phyloP scores from a whole-genome alignment of 768 basidiomycete species.

The button mushroom (Agaricus bisporus) region DNA sequence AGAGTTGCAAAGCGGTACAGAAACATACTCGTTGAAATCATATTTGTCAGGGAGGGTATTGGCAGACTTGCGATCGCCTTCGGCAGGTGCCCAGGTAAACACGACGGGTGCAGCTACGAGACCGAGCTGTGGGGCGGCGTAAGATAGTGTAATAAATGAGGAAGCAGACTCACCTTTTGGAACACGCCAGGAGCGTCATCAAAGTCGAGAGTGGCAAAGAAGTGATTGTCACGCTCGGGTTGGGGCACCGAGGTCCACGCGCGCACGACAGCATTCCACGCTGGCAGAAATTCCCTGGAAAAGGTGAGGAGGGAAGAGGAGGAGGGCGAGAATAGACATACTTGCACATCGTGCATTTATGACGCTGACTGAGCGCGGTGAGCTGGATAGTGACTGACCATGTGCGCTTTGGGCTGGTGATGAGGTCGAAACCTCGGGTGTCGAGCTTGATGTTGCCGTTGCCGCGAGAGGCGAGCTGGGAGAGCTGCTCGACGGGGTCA shows the following conservation, averaged over 20 bases:
- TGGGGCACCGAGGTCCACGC: conserved; percentile 68
- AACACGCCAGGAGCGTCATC: conserved; percentile 71
- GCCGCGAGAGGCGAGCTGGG: conserved; percentile 60
- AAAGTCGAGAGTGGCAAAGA: conserved; percentile 92
- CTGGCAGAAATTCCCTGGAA: conserved; percentile 79
- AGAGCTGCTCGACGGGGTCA: conserved; percentile 46
- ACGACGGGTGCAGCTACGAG: conserved; percentile 83
- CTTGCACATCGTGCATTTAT: conserved; percentile 92
- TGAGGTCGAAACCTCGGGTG: conserved; percentile 65
- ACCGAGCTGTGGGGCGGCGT: conserved; percentile 49
- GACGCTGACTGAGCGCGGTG: conserved; percentile 77
- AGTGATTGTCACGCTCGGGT: conserved; percentile 70
- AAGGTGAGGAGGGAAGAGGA: neutral
- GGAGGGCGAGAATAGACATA: conserved; percentile 30
- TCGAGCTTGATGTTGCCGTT: conserved; percentile 83
- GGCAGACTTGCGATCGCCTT: conserved; percentile 62
- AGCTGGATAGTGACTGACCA: conserved; percentile 88
- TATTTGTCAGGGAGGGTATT: conserved; percentile 53
- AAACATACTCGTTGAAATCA: conserved; percentile 67
- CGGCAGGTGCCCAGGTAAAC: conserved; percentile 62
- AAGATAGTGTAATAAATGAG: neutral
- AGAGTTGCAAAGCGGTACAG: neutral
- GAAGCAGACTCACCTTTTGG: conserved; percentile 51
- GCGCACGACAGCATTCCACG: conserved; percentile 74
- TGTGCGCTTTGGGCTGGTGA: conserved; percentile 68